These are phyloP conservation scores for Fusarium tjaetaba DNA, from an alignment of 2,329 filamentous ascomycete genomes.

Conservation along the genomic window DNA sequence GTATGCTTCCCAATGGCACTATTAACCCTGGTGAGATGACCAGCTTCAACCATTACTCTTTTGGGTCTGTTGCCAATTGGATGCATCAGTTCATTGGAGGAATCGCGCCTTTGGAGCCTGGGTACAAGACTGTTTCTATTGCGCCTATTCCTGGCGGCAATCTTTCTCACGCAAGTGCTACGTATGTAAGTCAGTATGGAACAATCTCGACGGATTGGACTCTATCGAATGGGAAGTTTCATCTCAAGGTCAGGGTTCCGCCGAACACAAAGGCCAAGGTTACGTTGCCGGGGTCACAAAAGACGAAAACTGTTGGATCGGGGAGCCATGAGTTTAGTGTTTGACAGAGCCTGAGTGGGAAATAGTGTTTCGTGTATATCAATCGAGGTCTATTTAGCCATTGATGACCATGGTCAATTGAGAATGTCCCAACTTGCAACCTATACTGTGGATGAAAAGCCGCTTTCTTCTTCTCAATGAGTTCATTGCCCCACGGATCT, in stretches of 20 bases:
- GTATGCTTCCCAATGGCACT: conserved; percentile 54
- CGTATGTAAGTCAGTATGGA: neutral
- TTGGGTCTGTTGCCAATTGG: conserved; percentile 60
- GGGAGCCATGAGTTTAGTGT: conserved; percentile 13
- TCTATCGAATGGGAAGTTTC: conserved; percentile 31
- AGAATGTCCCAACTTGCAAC: no score
- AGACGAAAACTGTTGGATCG: conserved; percentile 10
- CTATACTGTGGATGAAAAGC: neutral
- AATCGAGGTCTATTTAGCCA: neutral
- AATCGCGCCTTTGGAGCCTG: conserved; percentile 51
- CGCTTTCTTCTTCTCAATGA: neutral
- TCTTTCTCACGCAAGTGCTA: neutral
- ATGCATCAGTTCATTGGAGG: conserved; percentile 57
- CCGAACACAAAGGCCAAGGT: conserved; percentile 32
- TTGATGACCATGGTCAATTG: fast-evolving
- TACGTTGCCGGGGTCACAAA: neutral
- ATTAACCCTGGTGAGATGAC: conserved; percentile 60
- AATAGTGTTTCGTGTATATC: fast-evolving
- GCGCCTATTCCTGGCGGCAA: conserved; percentile 48
- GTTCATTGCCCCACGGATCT: conserved; percentile 1
- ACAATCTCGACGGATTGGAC: neutral
- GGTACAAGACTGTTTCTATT: conserved; percentile 52
- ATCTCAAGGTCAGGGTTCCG: conserved; percentile 32
- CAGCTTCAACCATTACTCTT: conserved; percentile 61
- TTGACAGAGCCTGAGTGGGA: neutral